Conservation (phyloP, 2,329 filamentous ascomycete genomes). For the Sporothrix variecibatus region DNA sequence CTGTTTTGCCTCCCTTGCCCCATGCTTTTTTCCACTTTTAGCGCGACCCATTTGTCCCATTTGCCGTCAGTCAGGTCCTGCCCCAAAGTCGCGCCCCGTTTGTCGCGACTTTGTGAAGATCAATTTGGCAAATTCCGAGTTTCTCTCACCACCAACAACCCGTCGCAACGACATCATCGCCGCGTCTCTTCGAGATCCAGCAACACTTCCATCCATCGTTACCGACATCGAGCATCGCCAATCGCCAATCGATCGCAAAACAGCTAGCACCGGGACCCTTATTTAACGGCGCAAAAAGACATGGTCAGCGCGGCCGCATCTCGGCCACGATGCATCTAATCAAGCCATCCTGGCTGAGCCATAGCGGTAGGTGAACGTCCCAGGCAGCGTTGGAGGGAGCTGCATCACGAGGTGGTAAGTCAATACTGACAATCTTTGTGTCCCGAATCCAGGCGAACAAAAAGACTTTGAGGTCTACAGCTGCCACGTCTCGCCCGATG, state of each 20-base stretch:
- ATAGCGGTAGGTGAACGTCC: constrained; percentile 65
- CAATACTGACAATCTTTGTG: background rate
- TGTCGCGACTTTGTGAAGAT: constrained; percentile 18
- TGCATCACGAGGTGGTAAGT: background rate
- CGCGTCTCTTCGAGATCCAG: background rate
- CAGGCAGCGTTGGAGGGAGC: background rate
- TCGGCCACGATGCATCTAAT: constrained; percentile 72
- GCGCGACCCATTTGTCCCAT: constrained; percentile 8
- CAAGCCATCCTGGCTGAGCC: constrained; percentile 93
- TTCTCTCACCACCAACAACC: background rate
- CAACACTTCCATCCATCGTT: background rate
- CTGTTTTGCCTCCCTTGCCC: background rate
- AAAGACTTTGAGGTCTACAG: constrained; percentile 99
- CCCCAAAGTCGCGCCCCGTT: constrained; percentile 9
- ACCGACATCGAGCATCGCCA: background rate
- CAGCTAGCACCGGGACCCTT: background rate
- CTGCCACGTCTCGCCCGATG: constrained; percentile 95
- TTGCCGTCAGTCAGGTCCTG: constrained; percentile 1
- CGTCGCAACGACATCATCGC: background rate
- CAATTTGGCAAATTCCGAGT: background rate
- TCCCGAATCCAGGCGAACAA: constrained; percentile 68
- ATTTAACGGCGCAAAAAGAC: constrained; percentile 28
- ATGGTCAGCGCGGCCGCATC: constrained; percentile 28
- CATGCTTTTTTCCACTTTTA: background rate
- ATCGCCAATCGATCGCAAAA: background rate